phyloP scores from a whole-genome alignment of 106 monocot genomes.

The Narthecium ossifragum region DNA sequence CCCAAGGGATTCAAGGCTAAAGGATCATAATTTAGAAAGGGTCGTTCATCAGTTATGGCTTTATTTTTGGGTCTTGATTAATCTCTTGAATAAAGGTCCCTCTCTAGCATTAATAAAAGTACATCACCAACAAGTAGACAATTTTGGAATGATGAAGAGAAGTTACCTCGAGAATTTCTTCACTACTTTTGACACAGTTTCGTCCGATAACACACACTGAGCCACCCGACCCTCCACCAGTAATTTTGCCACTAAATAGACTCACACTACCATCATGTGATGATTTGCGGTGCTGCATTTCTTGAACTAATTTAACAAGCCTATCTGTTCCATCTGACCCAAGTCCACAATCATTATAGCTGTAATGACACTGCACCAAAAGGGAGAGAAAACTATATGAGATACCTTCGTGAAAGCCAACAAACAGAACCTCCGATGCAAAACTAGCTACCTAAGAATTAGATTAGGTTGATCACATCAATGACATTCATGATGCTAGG shows the following conservation, averaged over 20 bases:
- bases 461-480: too few species aligned
- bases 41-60: background rate
- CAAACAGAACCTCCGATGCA: too few species aligned
- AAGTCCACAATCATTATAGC: slow-evolving; percentile 84
- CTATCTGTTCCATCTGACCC: slow-evolving; percentile 88
- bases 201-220: slow-evolving; percentile 80
- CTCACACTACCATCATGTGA: slow-evolving; percentile 31
- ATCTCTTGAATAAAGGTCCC: background rate
- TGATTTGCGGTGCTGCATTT: slow-evolving; percentile 65
- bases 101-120: too few species aligned
- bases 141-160: background rate
- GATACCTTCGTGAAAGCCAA: too few species aligned
- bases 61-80: background rate
- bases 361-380: slow-evolving; percentile 78
- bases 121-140: background rate
- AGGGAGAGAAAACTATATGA: background rate
- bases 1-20: background rate
- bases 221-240: slow-evolving; percentile 97
- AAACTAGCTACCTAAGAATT: too few species aligned
- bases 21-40: background rate
- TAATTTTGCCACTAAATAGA: slow-evolving; percentile 95
- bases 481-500: too few species aligned
- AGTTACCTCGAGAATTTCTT: slow-evolving; percentile 83
- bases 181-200: slow-evolving; percentile 64
- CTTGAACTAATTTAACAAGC: slow-evolving; percentile 83